Evolutionary conservation across 805 yeast species (phyloP).

Genomic region (Priceomyces carsonii): DNA sequence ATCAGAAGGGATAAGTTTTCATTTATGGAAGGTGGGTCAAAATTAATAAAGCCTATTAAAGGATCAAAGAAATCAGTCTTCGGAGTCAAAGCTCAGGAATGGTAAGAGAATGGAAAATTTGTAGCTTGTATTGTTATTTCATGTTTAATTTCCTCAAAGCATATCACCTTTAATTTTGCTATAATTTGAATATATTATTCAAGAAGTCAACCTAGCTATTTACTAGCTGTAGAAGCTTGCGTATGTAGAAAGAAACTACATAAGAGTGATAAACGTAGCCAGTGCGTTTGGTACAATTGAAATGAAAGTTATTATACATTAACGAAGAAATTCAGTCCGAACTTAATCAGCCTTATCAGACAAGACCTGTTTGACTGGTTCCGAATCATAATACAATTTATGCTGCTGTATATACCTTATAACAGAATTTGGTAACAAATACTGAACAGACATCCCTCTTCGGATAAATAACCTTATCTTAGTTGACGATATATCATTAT

Average conservation of each 20-base stretch:
- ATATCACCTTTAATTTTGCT: too few species aligned
- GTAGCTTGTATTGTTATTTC: too few species aligned
- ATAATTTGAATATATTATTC: too few species aligned
- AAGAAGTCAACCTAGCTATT: too few species aligned
- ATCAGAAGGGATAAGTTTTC: constrained; percentile 79
- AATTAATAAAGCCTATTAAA: constrained; percentile 59
- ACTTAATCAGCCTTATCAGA: constrained; percentile 25
- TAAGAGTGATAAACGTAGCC: too few species aligned
- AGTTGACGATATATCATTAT: constrained; percentile 94
- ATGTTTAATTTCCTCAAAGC: too few species aligned
- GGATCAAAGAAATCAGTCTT: constrained; percentile 69
- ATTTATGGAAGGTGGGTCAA: constrained; percentile 89
- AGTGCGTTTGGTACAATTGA: too few species aligned
- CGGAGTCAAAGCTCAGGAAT: constrained; percentile 72
- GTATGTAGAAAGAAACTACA: too few species aligned
- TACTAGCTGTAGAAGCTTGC: too few species aligned
- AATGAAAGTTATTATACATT: constrained; percentile 4
- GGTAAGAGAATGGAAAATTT: constrained; percentile 48
- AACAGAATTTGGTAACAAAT: constrained; percentile 88
- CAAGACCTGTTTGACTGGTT: constrained; percentile 90
- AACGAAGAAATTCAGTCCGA: neutral
- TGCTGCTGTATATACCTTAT: constrained; percentile 94
- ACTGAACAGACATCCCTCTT: constrained; percentile 96
- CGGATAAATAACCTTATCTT: constrained; percentile 90
- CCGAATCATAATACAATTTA: constrained; percentile 81